Evolutionary conservation across 305 asterid genomes (phyloP), one percentile per base, ranked within the genome.

Genomic region (Fraxinus xanthoxyloides): DNA sequence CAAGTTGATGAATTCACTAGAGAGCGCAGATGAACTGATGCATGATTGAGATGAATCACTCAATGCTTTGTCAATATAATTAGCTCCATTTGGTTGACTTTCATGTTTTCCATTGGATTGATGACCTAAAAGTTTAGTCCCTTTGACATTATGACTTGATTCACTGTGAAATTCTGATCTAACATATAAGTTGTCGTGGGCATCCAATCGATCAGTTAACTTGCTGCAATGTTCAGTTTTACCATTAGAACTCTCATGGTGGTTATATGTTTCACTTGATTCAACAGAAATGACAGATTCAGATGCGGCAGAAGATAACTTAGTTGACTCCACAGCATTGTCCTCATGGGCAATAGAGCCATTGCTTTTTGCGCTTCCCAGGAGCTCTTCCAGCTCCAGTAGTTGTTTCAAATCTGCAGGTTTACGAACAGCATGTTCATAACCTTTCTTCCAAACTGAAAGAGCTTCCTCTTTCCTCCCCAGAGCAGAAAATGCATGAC

Each of bases 381-480:
- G 79, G 82, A 96, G 97, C 82, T 95, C 95, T 83, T 91, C 98
- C 86, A 95, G 89, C 94, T 95, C 98, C 89, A 95, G 82, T 46
- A 95, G 90, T 78, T 90, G 97, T 89, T 91, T 92, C 80, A 96
- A 78, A 92, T 96, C 98, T 72, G 98, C 87, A 85, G 97, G 88
- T 90, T 93, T 95, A 46, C 87, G 85, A 88, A 90, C 88, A 82
- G 98, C 97, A 84, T 84, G 92, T 82, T 89, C 92, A 84, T 90
- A 91, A 56, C 98, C 99, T 89, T 91, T 91, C 91, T 92, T 90
- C 99, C 98, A 96, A 82, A 94, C 91, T 85, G 85, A 88, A 79
- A 92, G 83, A 85, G 99, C 98, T 83, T 95, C 98, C 54, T 88
- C 92, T 85, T 88, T 93, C 87, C 89, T 95, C 84, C 98, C 99